Base-by-base conservation (phyloP, 2,329 filamentous ascomycete genomes). In the Magnaporthiopsis incrustans region DNA sequence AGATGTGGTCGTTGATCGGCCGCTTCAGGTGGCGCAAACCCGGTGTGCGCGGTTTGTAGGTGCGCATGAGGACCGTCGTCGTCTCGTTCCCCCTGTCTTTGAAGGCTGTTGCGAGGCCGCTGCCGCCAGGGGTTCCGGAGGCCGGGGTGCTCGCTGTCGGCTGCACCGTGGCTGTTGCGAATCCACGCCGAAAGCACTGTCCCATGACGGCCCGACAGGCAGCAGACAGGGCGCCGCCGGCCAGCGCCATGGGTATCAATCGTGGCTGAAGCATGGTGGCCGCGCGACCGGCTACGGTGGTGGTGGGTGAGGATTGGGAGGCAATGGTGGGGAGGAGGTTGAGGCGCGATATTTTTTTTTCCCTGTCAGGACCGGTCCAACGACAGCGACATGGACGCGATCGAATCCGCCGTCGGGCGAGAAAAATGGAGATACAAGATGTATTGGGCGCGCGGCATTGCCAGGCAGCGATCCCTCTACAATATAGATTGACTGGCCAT, bases 1-100 rank as follows among this genome's bases (percentile, higher is more conserved):
- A 98, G 59, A 99, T 80, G 76, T 99, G 95, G 72, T 97, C 92
- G 77, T 98, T 98, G 77, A 97, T 89, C 18, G 95, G 92, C 58
- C 95, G 86, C 75, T 89, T 90, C 68, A 99, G 81, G 84, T 99
- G 95, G 72, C 95, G 88, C 65, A 96, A 77, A 83, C 95, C 95
- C 15, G 94, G 94, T 0, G 95, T 97, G 71, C 92, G 88, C 50
- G 95, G 95, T 76, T 91, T 98, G 77, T 97, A 99, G 63, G 90
- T 95, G 71, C 91, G 88, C 75, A 98, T 75, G 59, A 82, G 77
- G 22, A 79, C 76, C 22, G 78, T 73, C 57, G 79, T 71, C 57
- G 74, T 73, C 26, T 74, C 66, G 65, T 27, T 70, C 66, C 15
- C 63, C 26, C 61, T 56, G 30, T 59, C 32, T 26, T 33, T 62